phyloP scores from a whole-genome alignment of 2,329 filamentous ascomycete genomes.

The Colletotrichum spinosum region DNA sequence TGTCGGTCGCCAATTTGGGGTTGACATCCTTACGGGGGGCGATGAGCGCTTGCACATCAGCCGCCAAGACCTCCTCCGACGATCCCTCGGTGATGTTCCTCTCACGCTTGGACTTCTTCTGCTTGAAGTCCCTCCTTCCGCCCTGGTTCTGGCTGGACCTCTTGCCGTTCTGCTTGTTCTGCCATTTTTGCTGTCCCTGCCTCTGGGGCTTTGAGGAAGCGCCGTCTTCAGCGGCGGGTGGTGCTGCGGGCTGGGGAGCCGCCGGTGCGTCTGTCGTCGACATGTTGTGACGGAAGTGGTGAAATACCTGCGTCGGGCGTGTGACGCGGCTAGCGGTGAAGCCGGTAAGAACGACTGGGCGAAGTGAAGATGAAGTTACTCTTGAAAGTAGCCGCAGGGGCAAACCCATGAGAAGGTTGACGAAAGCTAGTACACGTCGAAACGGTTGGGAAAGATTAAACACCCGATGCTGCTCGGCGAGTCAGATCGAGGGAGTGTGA shows the following conservation, averaged over 20 bases:
- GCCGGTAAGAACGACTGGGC: slow-evolving; percentile 10
- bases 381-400: slow-evolving; percentile 33
- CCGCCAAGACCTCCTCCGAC: slow-evolving; percentile 73
- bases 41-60: slow-evolving; percentile 70
- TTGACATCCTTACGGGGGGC: slow-evolving; percentile 52
- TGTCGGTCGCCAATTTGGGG: slow-evolving; percentile 44
- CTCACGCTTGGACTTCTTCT: slow-evolving; percentile 68
- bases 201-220: slow-evolving; percentile 16
- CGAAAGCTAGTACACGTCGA: not conserved
- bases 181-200: slow-evolving; percentile 21
- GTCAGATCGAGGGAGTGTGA: not conserved
- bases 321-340: slow-evolving; percentile 15
- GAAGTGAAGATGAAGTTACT: slow-evolving; percentile 34
- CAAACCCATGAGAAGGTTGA: slow-evolving; percentile 20
- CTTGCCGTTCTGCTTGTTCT: slow-evolving; percentile 34
- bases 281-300: slow-evolving; percentile 17
- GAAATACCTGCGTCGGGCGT: not conserved
- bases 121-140: slow-evolving; percentile 44
- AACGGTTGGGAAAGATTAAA: not conserved
- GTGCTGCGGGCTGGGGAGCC: slow-evolving; percentile 4
- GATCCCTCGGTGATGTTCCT: slow-evolving; percentile 71
- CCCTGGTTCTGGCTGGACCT: slow-evolving; percentile 36
- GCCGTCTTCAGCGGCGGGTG: slow-evolving; percentile 4
- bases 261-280: slow-evolving; percentile 19
- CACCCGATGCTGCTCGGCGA: not conserved